Conservation (phyloP, 2,329 filamentous ascomycete genomes). For the Davidsoniella australis region DNA sequence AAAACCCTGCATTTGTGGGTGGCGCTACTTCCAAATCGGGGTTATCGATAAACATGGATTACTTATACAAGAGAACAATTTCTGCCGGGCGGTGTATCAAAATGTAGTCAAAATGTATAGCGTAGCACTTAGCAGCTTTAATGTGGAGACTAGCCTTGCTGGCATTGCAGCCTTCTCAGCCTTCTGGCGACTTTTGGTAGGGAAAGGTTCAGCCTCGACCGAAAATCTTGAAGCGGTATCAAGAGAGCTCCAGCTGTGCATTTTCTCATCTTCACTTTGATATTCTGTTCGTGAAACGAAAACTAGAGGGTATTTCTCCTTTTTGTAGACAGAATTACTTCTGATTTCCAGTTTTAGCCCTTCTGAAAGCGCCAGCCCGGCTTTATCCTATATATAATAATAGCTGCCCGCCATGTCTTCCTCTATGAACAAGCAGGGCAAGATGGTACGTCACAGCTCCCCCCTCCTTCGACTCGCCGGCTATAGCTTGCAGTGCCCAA, state of each 20-base stretch:
- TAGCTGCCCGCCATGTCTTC: conserved; percentile 31
- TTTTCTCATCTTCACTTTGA: not conserved
- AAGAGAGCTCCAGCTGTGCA: conserved; percentile 5
- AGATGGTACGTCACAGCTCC: conserved; percentile 71
- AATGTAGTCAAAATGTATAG: not conserved
- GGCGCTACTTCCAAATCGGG: not conserved
- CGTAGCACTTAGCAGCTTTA: not conserved
- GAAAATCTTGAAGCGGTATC: conserved; percentile 12
- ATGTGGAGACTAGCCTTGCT: conserved; percentile 8
- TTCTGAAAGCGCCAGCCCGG: not conserved
- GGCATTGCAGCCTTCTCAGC: conserved; percentile 11
- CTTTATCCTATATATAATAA: not conserved
- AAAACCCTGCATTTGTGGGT: conserved; percentile 11
- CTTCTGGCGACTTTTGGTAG: conserved; percentile 2
- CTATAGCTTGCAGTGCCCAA: not conserved
- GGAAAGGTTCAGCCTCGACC: conserved; percentile 6
- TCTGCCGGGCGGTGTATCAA: conserved; percentile 1
- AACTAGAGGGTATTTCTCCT: not conserved
- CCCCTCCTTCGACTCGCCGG: conserved; percentile 16
- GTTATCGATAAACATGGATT: conserved; percentile 5
- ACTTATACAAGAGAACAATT: not conserved
- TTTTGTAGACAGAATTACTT: not conserved
- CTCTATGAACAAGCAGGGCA: conserved; percentile 71
- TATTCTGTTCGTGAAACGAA: not conserved
- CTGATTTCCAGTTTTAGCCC: not conserved